These are phyloP conservation scores for Pythium utonaiense DNA, from an alignment of 352 stramenopile species.

Conservation along the genomic window DNA sequence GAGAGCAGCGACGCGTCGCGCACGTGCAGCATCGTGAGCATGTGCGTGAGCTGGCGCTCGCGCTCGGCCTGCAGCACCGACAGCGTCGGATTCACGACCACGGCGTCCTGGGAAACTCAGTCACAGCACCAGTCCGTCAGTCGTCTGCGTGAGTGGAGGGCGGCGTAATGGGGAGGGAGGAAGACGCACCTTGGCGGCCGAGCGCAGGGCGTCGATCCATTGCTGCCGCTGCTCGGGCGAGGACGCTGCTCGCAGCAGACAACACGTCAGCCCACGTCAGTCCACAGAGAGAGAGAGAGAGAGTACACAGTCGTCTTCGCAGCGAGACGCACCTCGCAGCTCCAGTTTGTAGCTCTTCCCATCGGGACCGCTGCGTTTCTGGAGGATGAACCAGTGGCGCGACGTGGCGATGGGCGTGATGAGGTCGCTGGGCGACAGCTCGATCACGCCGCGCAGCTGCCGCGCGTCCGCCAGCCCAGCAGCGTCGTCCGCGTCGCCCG, in stretches of 20 bases:
- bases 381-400: conserved; percentile 59
- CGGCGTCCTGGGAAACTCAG: conserved; percentile 1
- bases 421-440: conserved; percentile 33
- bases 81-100: background rate
- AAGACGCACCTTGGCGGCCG: conserved; percentile 40
- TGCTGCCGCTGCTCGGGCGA: conserved; percentile 42
- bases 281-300: conserved; percentile 4
- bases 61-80: conserved; percentile 39
- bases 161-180: too few relatives aligned
- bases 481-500: background rate
- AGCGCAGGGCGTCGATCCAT: conserved; percentile 59
- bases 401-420: conserved; percentile 30
- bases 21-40: conserved; percentile 27
- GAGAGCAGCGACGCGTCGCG: conserved; percentile 30
- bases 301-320: too few relatives aligned
- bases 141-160: too few relatives aligned
- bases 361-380: conserved; percentile 42
- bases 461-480: background rate
- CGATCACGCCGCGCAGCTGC: conserved; percentile 31
- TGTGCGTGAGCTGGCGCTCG: conserved; percentile 34
- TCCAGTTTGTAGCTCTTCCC: conserved; percentile 67
- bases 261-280: background rate
- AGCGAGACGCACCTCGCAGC: conserved; percentile 55
- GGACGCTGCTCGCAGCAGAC: conserved; percentile 25
- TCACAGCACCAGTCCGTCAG: too few relatives aligned